Evolutionary conservation across 2,329 filamentous ascomycete genomes (phyloP), one percentile per base, ranked within the genome.

Genomic region (Lasiodiplodia citricola): DNA sequence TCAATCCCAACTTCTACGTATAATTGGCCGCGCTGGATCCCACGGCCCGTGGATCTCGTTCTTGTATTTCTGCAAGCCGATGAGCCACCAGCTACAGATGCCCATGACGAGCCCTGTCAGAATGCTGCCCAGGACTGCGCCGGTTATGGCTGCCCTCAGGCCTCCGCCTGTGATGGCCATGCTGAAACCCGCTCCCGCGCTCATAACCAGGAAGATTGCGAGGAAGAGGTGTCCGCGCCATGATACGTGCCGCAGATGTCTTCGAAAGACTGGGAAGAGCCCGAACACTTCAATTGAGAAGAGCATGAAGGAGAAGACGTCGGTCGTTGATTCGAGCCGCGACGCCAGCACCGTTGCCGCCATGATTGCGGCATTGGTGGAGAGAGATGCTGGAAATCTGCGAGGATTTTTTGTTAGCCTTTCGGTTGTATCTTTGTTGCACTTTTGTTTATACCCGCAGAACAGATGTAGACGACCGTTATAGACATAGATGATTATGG

Each of bases 271-370:
- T n/a, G 96, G 96, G 73, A 98, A 98, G 8, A 99, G 86, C 0
- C 95, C 96, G 79, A 98, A 99, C 1, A 99, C 93, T 78, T 99
- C 93, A 74, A 99, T 98, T 70, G 91, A 94, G 86, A 99, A 98
- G 6, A 99, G 87, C 0, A 95, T 97, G 37, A 99, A 84, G 71
- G 91, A 95, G 77, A 99, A 99, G 0, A 99, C 96, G 78, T 97
- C 93, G 0, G 93, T 94, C 0, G 96, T 98, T 18, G 91, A 93
- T 7, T 92, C 92, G 13, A 99, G 86, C 0, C 94, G 91, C 60
- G 92, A 96, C 2, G 96, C 96, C 13, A 99, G 87, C 70, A 99
- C 94, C 0, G 96, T 97, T 5, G 92, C 95, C 0, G 95, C 95
- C 94, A 98, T 98, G 65, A 99, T 86, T 0, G 95, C 96, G 1